Conservation (phyloP, 148 eudicot genomes). For the Cornus kousa region DNA sequence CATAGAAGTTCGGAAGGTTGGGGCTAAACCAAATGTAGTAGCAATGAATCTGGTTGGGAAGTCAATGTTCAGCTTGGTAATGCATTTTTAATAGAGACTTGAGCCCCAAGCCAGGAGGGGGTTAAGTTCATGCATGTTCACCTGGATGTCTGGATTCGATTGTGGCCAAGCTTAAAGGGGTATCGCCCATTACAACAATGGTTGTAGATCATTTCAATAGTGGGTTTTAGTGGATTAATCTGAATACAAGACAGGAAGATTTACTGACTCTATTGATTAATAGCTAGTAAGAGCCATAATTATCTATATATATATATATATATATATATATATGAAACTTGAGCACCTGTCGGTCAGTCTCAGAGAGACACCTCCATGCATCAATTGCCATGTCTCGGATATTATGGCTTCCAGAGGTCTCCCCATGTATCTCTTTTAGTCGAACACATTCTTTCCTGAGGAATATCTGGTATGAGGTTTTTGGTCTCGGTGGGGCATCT, state of each 20-base stretch:
- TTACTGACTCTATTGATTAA: neutral
- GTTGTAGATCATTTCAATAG: neutral
- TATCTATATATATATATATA: neutral
- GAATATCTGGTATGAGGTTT: constrained; percentile 40
- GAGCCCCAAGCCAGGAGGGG: neutral
- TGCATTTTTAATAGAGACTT: neutral
- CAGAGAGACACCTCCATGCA: constrained; percentile 42
- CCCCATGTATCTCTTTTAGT: constrained; percentile 32
- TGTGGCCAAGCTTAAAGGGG: too few species aligned
- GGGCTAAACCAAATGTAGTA: neutral
- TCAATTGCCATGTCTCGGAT: constrained; percentile 29
- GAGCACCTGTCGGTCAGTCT: constrained; percentile 27
- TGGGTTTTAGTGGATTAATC: neutral
- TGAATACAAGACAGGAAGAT: neutral
- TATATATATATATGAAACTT: neutral
- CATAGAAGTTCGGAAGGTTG: neutral
- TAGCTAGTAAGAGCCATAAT: neutral
- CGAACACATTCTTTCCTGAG: constrained; percentile 32
- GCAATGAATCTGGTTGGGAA: neutral
- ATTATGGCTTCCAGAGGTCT: constrained; percentile 20
- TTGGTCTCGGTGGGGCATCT: constrained; percentile 26
- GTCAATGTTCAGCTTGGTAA: neutral
- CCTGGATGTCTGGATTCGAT: neutral
- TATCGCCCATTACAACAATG: too few species aligned
- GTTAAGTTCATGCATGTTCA: neutral